Evolutionary conservation across 371 early-diverging fungal species (phyloP).

Genomic region (Umbelopsis sp.): DNA sequence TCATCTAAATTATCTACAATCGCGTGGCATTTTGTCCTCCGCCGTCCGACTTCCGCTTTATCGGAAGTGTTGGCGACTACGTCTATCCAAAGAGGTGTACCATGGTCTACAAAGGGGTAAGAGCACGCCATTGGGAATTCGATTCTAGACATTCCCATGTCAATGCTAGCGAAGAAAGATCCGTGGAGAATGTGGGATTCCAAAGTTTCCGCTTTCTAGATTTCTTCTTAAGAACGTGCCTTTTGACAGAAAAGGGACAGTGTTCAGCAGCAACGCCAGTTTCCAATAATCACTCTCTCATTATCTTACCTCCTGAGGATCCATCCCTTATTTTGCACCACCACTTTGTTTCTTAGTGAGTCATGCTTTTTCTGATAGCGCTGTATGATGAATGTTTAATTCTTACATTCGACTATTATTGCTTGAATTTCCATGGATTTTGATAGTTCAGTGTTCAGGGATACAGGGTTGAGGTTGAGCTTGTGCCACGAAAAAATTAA

Average conservation of each 20-base stretch:
- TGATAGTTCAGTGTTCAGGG: neutral
- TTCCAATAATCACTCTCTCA: neutral
- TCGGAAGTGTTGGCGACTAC: neutral
- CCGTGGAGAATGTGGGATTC: neutral
- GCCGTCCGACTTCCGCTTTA: neutral
- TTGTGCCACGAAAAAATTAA: neutral
- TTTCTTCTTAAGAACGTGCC: neutral
- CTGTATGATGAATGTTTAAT: too few species aligned
- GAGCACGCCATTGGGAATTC: neutral
- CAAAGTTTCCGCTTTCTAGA: neutral
- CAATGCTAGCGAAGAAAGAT: neutral
- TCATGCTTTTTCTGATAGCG: too few species aligned
- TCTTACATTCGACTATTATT: too few species aligned
- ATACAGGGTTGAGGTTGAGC: neutral
- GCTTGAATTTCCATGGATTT: too few species aligned
- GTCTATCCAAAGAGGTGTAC: neutral
- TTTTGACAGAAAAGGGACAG: conserved; percentile 18
- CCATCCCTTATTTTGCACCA: neutral
- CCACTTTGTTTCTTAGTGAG: too few species aligned
- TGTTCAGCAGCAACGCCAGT: neutral
- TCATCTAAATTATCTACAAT: neutral
- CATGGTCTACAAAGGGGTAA: neutral
- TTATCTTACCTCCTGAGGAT: neutral
- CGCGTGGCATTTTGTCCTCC: neutral
- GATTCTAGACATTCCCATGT: conserved; percentile 4